Percentiles rank a stretch among this genome's conserved stretches.
phyloP scores from a whole-genome alignment of 1,139 yeast genomes.

The Hyphopichia khmerensis region DNA sequence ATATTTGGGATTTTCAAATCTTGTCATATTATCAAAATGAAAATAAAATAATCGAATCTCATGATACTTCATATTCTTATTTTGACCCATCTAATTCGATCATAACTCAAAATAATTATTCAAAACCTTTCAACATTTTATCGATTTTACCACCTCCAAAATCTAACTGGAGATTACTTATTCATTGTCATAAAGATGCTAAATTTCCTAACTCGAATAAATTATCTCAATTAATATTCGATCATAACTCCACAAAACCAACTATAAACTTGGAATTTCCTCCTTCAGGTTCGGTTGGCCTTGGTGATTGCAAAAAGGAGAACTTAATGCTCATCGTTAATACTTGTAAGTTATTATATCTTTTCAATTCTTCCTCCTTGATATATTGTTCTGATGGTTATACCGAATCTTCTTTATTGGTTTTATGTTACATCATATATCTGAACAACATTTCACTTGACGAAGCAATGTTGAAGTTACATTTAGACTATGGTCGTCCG shows the following conservation, averaged over 20 bases:
- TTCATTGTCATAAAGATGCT: constrained; percentile 55
- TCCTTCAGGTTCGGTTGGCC: constrained; percentile 76
- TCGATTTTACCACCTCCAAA: constrained; percentile 33
- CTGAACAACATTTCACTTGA: constrained; percentile 54
- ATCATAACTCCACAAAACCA: background rate
- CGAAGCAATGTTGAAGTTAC: constrained; percentile 58
- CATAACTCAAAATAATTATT: constrained; percentile 27
- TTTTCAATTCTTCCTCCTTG: constrained; percentile 34
- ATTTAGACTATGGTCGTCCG: constrained; percentile 66
- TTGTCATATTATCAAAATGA: constrained; percentile 27
- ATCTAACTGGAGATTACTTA: constrained; percentile 38
- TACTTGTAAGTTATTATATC: constrained; percentile 59
- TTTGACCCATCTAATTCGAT: constrained; percentile 54
- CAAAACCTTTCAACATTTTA: constrained; percentile 13
- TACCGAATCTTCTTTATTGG: constrained; percentile 80
- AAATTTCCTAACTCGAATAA: constrained; percentile 47
- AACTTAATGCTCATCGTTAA: constrained; percentile 60
- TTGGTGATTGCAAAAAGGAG: constrained; percentile 63
- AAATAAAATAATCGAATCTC: constrained; percentile 8
- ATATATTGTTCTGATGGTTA: constrained; percentile 89
- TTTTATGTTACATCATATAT: constrained; percentile 70
- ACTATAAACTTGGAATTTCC: constrained; percentile 59
- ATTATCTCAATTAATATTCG: constrained; percentile 35
- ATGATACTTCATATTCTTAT: constrained; percentile 32
- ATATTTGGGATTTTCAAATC: constrained; percentile 51